Base-by-base conservation (phyloP, 2,329 filamentous ascomycete genomes). In the Trichoderma sp. region DNA sequence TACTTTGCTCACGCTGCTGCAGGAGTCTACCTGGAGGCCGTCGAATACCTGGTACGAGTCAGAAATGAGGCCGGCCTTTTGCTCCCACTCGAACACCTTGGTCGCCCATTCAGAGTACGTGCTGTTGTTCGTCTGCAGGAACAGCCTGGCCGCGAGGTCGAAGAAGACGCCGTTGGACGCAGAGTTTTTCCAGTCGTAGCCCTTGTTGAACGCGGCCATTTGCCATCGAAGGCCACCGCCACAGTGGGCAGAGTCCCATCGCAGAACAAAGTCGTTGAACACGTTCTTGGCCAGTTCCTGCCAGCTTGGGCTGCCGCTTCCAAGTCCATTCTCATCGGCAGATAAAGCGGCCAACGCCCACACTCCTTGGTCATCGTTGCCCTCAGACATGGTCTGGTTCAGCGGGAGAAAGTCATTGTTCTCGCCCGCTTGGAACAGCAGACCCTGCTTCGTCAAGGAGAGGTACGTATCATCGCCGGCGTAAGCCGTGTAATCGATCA, bases 201-300 rank as follows among this genome's bases (percentile, higher is more conserved):
- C 91, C 66, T 82, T 85, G 79, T 92, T 92, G 79, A 88, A 90
- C 5, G 85, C 82, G 80, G 88, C 91, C 70, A 94, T 89, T 80
- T 94, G 91, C 92, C 92, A 95, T 72, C 89, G 87, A 71, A 96
- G 78, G 8, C 92, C 92, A 64, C 92, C 92, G 64, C 81, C 82
- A 78, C 92, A 95, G 0, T 81, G 95, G 0, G 81, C 77, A 2
- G 83, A 85, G n/a, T 72, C 68, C 60, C 65, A 69, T 56, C 39
- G 43, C 16, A 2, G 6, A 51, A 34, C 46, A 10, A 46, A 37
- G 7, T 65, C 39, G 0, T 78, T 72, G 77, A 93, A 94, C 0
- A 91, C 89, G 2, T 89, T 90, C 75, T 91, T 89, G 1, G 87
- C 90, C 59, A 94, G 84, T 5, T 87, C 87, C 16, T 93, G 83